Percentiles rank a stretch among this genome's conserved stretches.
These are phyloP conservation scores for Candida manassasensis DNA, from an alignment of 805 yeast genomes.

Conservation along the genomic window DNA sequence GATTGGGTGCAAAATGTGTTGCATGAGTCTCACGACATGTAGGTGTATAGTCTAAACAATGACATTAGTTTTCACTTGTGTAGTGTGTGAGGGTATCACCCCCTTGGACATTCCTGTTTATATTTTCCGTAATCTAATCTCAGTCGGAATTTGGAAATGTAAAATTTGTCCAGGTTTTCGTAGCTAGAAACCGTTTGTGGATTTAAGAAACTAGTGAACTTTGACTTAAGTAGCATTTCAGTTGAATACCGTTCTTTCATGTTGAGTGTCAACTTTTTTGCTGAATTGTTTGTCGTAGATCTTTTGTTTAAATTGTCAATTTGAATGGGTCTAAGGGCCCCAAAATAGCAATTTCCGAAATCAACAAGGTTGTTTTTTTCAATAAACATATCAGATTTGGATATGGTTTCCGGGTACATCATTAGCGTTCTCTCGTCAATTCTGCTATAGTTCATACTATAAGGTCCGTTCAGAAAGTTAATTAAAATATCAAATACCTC, in stretches of 20 bases:
- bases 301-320: constrained; percentile 4
- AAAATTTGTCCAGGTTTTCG: too few relatives aligned
- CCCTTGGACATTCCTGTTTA: too few relatives aligned
- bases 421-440: constrained; percentile 7
- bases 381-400: constrained; percentile 16
- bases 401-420: constrained; percentile 13
- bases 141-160: constrained; percentile 13
- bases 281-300: background rate
- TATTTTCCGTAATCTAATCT: too few relatives aligned
- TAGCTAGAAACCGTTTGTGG: too few relatives aligned
- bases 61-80: too few relatives aligned
- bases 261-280: constrained; percentile 6
- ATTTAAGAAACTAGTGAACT: too few relatives aligned
- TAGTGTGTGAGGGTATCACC: too few relatives aligned
- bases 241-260: constrained; percentile 7
- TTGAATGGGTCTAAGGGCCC: background rate
- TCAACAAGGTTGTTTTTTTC: constrained; percentile 1
- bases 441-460: constrained; percentile 14
- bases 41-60: too few relatives aligned
- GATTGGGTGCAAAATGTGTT: too few relatives aligned
- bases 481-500: constrained; percentile 20
- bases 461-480: constrained; percentile 24
- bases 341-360: constrained; percentile 13
- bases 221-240: constrained; percentile 6
- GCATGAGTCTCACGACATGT: too few relatives aligned